Base-by-base conservation (phyloP, 2,329 filamentous ascomycete genomes). In the Nothophaeocryptopus gaeumannii region DNA sequence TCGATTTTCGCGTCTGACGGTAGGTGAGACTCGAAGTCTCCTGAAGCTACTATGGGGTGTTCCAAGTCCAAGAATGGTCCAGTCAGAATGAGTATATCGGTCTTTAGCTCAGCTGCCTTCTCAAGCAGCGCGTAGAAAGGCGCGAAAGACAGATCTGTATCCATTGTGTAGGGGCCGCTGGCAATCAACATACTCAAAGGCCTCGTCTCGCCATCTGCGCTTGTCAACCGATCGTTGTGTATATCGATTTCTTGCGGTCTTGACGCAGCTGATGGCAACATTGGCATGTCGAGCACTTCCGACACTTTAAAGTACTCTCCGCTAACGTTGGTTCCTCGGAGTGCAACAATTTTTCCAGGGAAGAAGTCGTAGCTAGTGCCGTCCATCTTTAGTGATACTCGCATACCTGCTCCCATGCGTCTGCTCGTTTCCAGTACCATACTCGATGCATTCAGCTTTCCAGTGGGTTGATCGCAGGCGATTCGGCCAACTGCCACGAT, bases 51-150 rank as follows among this genome's bases (percentile, higher is more conserved):
- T 20, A 95, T 76, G 0, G 93, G 92, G 67, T 99, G 93, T 61
- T 96, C 90, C 32, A 86, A 78, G 67, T 97, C 93, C 58, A 99
- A 78, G 67, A 99, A 96, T 0, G 93, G 93, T 0, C 93, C 93
- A 3, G 81, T 76, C 8, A 99, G 77, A 37, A 97, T 79, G 26
- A 99, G 72, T 2, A 82, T 81, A 67, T 99, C 93, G 9, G 85
- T 87, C 56, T 82, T 84, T 15, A 78, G 81, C 56, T 89, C 83
- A 12, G 83, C 83, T 8, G 91, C 90, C 61, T 85, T 84, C 58
- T 80, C 79, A 66, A 92, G 92, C 12, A 99, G 78, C 29, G 88
- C 83, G 62, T 90, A 84, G 1, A 99, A 75, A 7, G 92, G 87
- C 63, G 95, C 88, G 65, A 91, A 99, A 58, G 90, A 86, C 39